These are phyloP conservation scores for Elongisporangium undulatum DNA, from an alignment of 352 stramenopile species.

Conservation along the genomic window DNA sequence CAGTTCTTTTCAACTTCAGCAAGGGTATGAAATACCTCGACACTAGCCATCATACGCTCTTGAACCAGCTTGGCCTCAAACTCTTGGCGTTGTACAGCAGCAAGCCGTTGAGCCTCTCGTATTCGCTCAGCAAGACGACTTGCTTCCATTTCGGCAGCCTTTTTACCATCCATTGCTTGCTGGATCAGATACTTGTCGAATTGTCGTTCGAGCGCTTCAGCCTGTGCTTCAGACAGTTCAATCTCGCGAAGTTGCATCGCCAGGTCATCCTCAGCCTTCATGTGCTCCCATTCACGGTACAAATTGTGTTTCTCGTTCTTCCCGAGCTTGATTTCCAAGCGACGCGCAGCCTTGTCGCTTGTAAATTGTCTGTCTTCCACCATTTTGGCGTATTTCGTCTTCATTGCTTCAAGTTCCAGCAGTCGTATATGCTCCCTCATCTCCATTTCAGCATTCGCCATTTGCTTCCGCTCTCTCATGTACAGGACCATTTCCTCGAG, in stretches of 20 bases:
- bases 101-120: conserved; percentile 37
- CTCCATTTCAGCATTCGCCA: conserved; percentile 58
- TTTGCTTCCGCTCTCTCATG: conserved; percentile 58
- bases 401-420: conserved; percentile 64
- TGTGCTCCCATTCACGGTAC: conserved; percentile 62
- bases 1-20: conserved; percentile 31
- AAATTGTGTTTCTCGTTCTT: conserved; percentile 79
- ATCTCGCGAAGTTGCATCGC: conserved; percentile 53
- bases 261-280: conserved; percentile 61
- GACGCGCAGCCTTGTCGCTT: conserved; percentile 61
- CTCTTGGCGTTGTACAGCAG: conserved; percentile 26
- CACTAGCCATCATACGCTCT: conserved; percentile 58
- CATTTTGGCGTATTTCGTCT: conserved; percentile 71
- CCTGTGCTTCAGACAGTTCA: conserved; percentile 32
- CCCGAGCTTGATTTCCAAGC: conserved; percentile 70
- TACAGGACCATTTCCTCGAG: conserved; percentile 52
- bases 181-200: conserved; percentile 63
- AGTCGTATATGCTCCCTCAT: conserved; percentile 66
- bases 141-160: conserved; percentile 42
- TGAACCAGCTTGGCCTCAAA: conserved; percentile 61
- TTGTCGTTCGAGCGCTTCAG: conserved; percentile 39
- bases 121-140: conserved; percentile 36
- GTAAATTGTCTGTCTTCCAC: conserved; percentile 49
- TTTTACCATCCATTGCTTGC: conserved; percentile 44
- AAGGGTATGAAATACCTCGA: conserved; percentile 41